Evolutionary conservation across 202 grass and related monocot genomes (phyloP).

Genomic region (Alloteropsis angusta): DNA sequence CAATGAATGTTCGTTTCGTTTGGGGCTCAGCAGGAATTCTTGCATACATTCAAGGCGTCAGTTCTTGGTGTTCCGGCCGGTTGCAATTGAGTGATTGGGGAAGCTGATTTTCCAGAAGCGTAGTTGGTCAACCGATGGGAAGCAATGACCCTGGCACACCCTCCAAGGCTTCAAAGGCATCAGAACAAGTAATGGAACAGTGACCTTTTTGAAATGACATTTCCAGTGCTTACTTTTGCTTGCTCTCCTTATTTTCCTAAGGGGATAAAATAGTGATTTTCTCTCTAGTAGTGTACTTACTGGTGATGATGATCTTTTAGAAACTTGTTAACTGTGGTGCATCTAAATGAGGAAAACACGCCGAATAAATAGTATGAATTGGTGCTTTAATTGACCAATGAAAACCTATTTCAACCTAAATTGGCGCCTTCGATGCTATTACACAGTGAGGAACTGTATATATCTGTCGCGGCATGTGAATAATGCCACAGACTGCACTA

Average conservation of each 20-base stretch:
- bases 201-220: not conserved
- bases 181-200: constrained; percentile 31
- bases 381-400: not conserved
- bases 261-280: not conserved
- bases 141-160: constrained; percentile 40
- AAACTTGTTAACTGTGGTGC: not conserved
- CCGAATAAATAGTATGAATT: not conserved
- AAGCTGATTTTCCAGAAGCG: not conserved
- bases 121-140: constrained; percentile 25
- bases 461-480: not conserved
- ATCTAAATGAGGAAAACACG: not conserved
- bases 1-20: not conserved
- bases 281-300: not conserved
- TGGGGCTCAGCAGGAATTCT: not conserved
- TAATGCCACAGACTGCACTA: not conserved
- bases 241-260: not conserved
- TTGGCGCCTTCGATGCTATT: not conserved
- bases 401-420: not conserved
- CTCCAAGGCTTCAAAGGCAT: constrained; percentile 29
- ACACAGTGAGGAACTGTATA: not conserved
- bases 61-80: not conserved
- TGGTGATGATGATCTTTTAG: not conserved
- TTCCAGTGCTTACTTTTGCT: not conserved
- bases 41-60: not conserved
- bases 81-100: not conserved